A percentile compares a stretch with the other conserved stretches of the same genome.
These are phyloP conservation scores for Fusarium anguioides DNA, from an alignment of 2,329 filamentous ascomycete genomes.

Conservation along the genomic window DNA sequence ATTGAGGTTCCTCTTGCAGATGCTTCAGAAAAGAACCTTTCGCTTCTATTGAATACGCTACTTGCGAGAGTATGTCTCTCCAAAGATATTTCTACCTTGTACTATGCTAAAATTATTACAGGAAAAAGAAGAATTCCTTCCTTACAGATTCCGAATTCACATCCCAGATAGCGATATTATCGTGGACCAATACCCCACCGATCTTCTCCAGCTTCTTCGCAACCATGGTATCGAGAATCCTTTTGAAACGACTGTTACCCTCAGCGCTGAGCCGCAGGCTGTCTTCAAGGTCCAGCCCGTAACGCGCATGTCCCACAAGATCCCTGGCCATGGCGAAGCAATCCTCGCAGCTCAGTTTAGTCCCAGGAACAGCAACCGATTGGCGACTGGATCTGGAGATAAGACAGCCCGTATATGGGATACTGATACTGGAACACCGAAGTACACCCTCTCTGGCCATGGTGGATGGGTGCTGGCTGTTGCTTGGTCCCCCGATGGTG, in stretches of 20 bases:
- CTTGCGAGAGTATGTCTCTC: constrained; percentile 73
- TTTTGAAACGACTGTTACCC: constrained; percentile 65
- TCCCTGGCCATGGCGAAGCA: constrained; percentile 90
- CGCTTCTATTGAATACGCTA: constrained; percentile 85
- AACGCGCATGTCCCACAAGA: constrained; percentile 86
- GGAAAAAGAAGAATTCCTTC: constrained; percentile 69
- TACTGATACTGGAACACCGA: constrained; percentile 89
- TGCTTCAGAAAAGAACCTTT: constrained; percentile 88
- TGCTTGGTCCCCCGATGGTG: constrained; percentile 86
- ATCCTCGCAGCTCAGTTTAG: constrained; percentile 90
- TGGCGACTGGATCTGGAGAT: constrained; percentile 92
- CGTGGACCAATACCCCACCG: constrained; percentile 66
- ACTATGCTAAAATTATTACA: constrained; percentile 39
- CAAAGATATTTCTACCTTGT: not conserved
- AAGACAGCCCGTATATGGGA: constrained; percentile 94
- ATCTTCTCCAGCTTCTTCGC: constrained; percentile 65
- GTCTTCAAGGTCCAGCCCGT: constrained; percentile 94
- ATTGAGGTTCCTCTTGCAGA: constrained; percentile 82
- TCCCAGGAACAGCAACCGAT: constrained; percentile 76
- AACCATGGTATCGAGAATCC: constrained; percentile 68
- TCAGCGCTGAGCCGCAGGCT: constrained; percentile 81
- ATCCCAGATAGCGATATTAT: constrained; percentile 64
- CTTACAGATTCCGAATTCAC: constrained; percentile 70
- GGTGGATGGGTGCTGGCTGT: constrained; percentile 89
- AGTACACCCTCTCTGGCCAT: constrained; percentile 87